Base-by-base conservation (phyloP, 1,284 basidiomycete species). In the Pseudozyma hubeiensis region DNA sequence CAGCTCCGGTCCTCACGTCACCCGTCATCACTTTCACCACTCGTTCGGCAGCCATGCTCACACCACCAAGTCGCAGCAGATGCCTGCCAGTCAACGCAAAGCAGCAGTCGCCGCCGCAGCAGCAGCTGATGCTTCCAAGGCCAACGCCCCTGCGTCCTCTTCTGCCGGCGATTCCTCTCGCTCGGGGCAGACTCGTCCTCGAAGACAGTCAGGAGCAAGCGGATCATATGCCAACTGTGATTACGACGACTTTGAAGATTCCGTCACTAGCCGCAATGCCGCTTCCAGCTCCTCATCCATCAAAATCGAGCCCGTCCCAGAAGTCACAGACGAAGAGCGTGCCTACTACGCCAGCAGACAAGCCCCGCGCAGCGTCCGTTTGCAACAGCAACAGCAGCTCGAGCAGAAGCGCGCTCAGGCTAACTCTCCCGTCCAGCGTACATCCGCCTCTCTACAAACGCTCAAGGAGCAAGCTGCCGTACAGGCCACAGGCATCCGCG, bases 11-110 rank as follows among this genome's bases (percentile, higher is more conserved):
- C 81, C 80, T 4, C 78, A 82, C 30, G 73, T 82, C 53, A 83
- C 80, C 24, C 65, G 80, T 6, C 80, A 81, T 58, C 81, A 83
- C 41, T 83, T 82, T 47, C 79, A 81, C 49, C 81, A 83, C 51
- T 69, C 77, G 1, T 81, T 77, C 19, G 62, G 71, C 33, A 56
- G 64, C 34, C 61, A 64, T 53, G 56, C 49, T 5, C 64, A 71
- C 11, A 48, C 59, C 17, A 59, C 45, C 37, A 72, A 67, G 14
- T 75, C 70, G 10, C 76, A 73, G 52, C 80, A 82, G 62, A 82
- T 80, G 81, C 73, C 68, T 19, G 64, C 71, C 4, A 76, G 69
- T 46, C 72, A 78, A 57, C 63, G 76, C 30, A 64, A 53, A 30
- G 56, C 69, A 19, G 47, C 45, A 19, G 61, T 61, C 11, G 63